Base-by-base conservation (phyloP, 495 filamentous ascomycete species). In the Polyplosphaeria fusca region DNA sequence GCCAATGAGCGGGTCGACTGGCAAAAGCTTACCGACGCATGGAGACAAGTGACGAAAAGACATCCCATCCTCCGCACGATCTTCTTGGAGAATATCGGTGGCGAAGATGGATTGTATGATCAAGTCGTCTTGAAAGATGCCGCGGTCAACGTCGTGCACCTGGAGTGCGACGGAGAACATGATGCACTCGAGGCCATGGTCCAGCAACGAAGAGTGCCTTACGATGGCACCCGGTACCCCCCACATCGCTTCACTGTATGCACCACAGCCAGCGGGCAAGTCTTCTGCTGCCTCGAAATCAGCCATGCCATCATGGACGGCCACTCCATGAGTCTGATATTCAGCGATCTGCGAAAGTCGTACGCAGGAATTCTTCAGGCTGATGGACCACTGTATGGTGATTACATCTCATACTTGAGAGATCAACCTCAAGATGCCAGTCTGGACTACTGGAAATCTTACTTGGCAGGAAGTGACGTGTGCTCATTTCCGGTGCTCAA, bases 51-150 rank as follows among this genome's bases (percentile, higher is more conserved):
- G 1, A 67, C 76, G 7, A 63, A 70, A 27, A 73, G 75, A 32
- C 79, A 82, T 65, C 60, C 77, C 2, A 74, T 78, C 62, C 65
- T 82, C 35, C 73, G 79, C 5, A 81, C 79, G 0, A 64, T 81
- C 1, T 81, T 82, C 27, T 30, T 54, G 1, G 71, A 79, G 41
- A 79, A 75, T 39, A 40, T 76, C 28, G 74, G 73, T 13, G 75
- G 72, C 14, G 68, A 66, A 9, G 65, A 67, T 1, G 74, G 74
- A 22, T 61, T 75, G 0, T 80, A 77, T 60, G 73, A 71, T 41
- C 79, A 82, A 53, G 67, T 81, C 14, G 78, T 81, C 1, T 59
- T 81, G 9, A 79, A 73, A 45, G 54, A 65, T 19, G 30, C 38
- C 13, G 47, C 35, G 14, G 16, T 52, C 14, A 60, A 46, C 19